A percentile compares a stretch with the other conserved stretches of the same genome.
Conservation (phyloP, 1,284 basidiomycete genomes). For the Austropuccinia psidii region DNA sequence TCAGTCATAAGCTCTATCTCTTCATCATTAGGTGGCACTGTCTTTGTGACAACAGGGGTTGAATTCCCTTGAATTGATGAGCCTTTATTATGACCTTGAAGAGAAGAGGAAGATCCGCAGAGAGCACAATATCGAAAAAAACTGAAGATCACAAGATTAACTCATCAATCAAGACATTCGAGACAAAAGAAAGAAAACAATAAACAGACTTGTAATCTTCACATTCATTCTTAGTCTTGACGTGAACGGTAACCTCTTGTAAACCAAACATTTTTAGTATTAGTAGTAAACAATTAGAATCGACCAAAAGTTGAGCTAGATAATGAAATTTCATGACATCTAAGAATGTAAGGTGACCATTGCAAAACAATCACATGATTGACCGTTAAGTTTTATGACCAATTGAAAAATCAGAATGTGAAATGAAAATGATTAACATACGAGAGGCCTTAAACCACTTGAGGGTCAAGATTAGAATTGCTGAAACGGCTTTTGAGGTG, state of each 20-base stretch:
- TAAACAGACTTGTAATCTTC: conserved; percentile 56
- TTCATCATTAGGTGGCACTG: conserved; percentile 54
- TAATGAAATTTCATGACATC: conserved; percentile 97
- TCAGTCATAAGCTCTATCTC: conserved; percentile 85
- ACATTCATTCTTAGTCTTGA: conserved; percentile 80
- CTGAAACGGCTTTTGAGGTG: conserved; percentile 91
- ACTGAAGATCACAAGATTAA: conserved; percentile 50
- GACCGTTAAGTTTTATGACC: background rate
- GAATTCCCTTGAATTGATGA: background rate
- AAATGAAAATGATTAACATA: conserved; percentile 8
- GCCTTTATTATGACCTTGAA: background rate
- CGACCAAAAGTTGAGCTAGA: conserved; percentile 83
- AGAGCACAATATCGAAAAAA: conserved; percentile 91
- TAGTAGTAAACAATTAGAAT: conserved; percentile 87
- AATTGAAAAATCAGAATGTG: background rate
- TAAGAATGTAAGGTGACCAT: conserved; percentile 29
- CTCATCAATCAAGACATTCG: background rate
- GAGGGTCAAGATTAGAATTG: conserved; percentile 76
- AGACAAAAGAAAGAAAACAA: background rate
- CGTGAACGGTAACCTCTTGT: conserved; percentile 74
- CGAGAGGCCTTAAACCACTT: conserved; percentile 98
- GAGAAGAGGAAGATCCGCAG: conserved; percentile 49
- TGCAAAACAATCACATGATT: too few species aligned
- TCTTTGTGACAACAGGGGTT: conserved; percentile 39
- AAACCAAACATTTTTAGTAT: conserved; percentile 97